Conservation (phyloP, 2,329 filamentous ascomycete genomes). For the Microthyrium microscopicum region DNA sequence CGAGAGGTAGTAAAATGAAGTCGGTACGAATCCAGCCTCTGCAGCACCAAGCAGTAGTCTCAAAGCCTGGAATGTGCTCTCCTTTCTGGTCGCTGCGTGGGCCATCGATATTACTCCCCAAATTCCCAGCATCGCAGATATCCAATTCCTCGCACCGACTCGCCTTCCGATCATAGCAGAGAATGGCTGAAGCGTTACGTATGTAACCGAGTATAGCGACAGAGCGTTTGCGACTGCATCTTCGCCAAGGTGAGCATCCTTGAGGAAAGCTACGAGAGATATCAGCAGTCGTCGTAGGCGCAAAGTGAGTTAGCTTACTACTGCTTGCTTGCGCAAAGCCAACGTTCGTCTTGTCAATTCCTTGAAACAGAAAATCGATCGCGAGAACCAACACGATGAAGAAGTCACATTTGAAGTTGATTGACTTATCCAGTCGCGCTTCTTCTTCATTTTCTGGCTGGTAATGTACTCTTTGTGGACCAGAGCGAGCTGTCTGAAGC, state of each 20-base stretch:
- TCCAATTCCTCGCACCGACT: conserved; percentile 9
- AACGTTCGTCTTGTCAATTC: conserved; percentile 10
- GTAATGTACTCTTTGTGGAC: too few species aligned
- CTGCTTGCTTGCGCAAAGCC: conserved; percentile 8
- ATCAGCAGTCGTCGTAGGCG: not conserved
- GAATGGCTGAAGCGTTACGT: conserved; percentile 8
- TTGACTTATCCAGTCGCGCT: conserved; percentile 5
- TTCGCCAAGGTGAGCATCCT: not conserved
- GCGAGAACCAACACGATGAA: conserved; percentile 8
- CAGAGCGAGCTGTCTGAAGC: too few species aligned
- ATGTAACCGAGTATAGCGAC: conserved; percentile 8
- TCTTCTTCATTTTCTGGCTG: conserved; percentile 7
- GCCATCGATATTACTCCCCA: conserved; percentile 9
- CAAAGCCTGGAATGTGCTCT: conserved; percentile 9
- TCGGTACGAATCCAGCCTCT: conserved; percentile 9
- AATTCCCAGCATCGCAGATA: conserved; percentile 7
- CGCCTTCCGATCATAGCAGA: conserved; percentile 7
- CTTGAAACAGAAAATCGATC: conserved; percentile 8
- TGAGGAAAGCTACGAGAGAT: not conserved
- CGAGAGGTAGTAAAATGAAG: conserved; percentile 9
- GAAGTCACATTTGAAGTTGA: conserved; percentile 8
- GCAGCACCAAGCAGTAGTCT: conserved; percentile 9
- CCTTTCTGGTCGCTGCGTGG: conserved; percentile 8
- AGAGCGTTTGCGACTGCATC: conserved; percentile 1
- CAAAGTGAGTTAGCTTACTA: not conserved